phyloP scores from a whole-genome alignment of 371 early-diverging fungal genomes.

The Quaeritorhiza haematococci region DNA sequence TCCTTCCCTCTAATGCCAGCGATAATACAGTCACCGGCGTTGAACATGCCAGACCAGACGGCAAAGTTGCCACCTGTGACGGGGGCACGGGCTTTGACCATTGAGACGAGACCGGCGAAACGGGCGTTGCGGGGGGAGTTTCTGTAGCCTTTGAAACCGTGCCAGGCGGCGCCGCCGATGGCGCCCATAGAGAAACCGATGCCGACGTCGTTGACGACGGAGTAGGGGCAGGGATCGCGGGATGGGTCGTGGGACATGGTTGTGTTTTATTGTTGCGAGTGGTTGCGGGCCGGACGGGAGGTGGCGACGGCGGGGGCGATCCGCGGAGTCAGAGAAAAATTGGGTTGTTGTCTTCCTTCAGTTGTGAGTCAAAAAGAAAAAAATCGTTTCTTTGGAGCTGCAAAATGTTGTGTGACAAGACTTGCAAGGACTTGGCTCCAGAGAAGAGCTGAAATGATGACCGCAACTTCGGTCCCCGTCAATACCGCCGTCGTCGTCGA shows the following conservation, averaged over 20 bases:
- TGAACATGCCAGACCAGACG: constrained; percentile 96
- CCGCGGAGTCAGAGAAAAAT: too few relatives aligned
- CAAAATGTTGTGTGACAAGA: too few relatives aligned
- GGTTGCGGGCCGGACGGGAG: too few relatives aligned
- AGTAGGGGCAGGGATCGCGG: constrained; percentile 77
- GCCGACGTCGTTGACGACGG: constrained; percentile 92
- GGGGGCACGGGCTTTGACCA: constrained; percentile 92
- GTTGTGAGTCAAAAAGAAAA: too few relatives aligned
- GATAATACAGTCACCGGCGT: constrained; percentile 90
- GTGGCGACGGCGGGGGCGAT: too few relatives aligned
- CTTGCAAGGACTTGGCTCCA: too few relatives aligned
- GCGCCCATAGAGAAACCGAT: constrained; percentile 97
- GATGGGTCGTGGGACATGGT: constrained; percentile 29
- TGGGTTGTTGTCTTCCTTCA: too few relatives aligned
- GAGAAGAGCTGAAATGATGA: too few relatives aligned
- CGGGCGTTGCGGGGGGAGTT: constrained; percentile 94
- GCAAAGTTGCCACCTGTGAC: constrained; percentile 96
- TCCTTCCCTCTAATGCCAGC: constrained; percentile 90
- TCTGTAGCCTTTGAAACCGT: constrained; percentile 93
- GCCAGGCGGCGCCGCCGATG: constrained; percentile 93
- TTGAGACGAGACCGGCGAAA: constrained; percentile 74
- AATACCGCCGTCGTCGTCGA: too few relatives aligned
- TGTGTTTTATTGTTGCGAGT: too few relatives aligned
- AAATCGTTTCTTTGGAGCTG: too few relatives aligned
- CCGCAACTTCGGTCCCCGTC: too few relatives aligned